Conservation (phyloP, 306 rosid genomes). For the Abrus pulchellus region DNA sequence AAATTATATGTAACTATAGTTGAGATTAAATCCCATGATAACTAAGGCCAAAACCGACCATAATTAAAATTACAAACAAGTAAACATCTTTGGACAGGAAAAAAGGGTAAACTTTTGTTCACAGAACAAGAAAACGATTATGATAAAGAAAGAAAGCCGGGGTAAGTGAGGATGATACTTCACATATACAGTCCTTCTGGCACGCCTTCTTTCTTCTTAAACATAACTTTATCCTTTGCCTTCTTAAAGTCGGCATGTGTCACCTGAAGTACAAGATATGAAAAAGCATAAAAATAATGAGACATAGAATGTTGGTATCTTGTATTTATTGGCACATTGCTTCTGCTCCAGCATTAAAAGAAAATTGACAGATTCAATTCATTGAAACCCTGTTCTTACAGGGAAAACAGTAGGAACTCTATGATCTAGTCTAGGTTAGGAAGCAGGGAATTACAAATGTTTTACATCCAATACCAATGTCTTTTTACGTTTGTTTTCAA, state of each 20-base stretch:
- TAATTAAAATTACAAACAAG: constrained; percentile 28
- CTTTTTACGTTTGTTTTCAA: no score
- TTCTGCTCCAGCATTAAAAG: neutral
- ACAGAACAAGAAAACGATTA: constrained; percentile 15
- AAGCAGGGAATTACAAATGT: neutral
- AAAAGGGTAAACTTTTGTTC: constrained; percentile 3
- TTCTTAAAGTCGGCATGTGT: constrained; percentile 91
- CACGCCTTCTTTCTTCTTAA: constrained; percentile 99
- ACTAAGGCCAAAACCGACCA: constrained; percentile 20
- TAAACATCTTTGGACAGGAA: neutral
- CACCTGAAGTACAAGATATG: constrained; percentile 65
- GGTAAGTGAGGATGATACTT: constrained; percentile 41
- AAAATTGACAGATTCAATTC: neutral
- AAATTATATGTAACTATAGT: constrained; percentile 18
- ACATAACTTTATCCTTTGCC: constrained; percentile 99
- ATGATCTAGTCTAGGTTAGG: neutral
- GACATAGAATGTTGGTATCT: neutral
- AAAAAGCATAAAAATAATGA: neutral
- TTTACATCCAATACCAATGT: neutral
- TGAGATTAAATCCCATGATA: constrained; percentile 33
- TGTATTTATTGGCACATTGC: neutral
- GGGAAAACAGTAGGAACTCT: constrained; percentile 2
- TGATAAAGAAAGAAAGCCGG: neutral
- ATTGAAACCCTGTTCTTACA: neutral
- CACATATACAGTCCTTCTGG: constrained; percentile 99